Evolutionary conservation across 371 early-diverging fungal genomes (phyloP).

Genomic region (Mucor ambiguus): DNA sequence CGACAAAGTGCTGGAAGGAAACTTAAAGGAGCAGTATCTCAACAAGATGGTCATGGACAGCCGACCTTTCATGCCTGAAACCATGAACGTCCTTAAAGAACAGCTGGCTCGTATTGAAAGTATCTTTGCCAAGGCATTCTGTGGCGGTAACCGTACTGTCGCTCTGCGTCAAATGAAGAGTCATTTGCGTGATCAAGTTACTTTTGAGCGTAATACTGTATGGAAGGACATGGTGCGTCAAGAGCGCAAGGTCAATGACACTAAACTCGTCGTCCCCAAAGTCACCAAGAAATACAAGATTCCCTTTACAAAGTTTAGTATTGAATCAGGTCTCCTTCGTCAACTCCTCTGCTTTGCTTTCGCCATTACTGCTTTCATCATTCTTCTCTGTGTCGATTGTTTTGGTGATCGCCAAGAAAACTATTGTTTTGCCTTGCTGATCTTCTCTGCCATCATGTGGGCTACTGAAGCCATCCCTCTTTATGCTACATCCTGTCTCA

Average conservation of each 20-base stretch:
- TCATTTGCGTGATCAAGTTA: slow-evolving; percentile 72
- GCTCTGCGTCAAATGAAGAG: slow-evolving; percentile 71
- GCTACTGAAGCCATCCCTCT: slow-evolving; percentile 84
- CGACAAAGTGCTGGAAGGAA: slow-evolving; percentile 84
- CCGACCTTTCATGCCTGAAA: slow-evolving; percentile 61
- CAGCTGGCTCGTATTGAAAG: slow-evolving; percentile 60
- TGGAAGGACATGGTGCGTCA: slow-evolving; percentile 83
- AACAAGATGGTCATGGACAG: slow-evolving; percentile 61
- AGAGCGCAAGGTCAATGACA: slow-evolving; percentile 63
- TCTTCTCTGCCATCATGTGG: slow-evolving; percentile 70
- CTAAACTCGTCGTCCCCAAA: slow-evolving; percentile 53
- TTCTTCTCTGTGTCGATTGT: slow-evolving; percentile 55
- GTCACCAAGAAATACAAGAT: slow-evolving; percentile 44
- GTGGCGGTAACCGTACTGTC: slow-evolving; percentile 49
- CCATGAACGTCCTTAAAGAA: slow-evolving; percentile 46
- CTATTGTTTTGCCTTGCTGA: slow-evolving; percentile 67
- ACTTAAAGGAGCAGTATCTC: slow-evolving; percentile 55
- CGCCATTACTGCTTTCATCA: slow-evolving; percentile 58
- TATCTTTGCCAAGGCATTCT: slow-evolving; percentile 66
- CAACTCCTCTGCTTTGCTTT: slow-evolving; percentile 36
- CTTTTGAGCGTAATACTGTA: slow-evolving; percentile 80
- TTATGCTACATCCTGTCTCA: slow-evolving; percentile 77
- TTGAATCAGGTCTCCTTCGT: slow-evolving; percentile 31
- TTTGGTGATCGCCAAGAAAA: slow-evolving; percentile 68
- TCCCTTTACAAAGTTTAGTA: slow-evolving; percentile 28